phyloP scores from a whole-genome alignment of 495 filamentous ascomycete species.

The Trichoderma asperelloides region DNA sequence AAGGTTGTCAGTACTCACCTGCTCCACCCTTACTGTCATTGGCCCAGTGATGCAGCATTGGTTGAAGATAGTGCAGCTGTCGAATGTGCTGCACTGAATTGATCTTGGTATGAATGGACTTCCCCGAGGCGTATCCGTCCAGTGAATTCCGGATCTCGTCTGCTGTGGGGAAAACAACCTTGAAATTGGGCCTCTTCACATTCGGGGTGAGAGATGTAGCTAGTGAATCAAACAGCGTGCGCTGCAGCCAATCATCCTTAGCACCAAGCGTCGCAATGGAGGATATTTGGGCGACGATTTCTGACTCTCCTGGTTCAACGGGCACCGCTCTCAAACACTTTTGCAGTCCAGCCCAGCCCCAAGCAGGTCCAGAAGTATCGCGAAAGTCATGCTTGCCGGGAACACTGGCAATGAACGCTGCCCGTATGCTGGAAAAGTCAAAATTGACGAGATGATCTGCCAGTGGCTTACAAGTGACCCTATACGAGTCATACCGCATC shows the following conservation, averaged over 20 bases:
- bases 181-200: constrained; percentile 25
- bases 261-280: constrained; percentile 75
- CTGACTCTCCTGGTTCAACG: constrained; percentile 27
- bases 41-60: constrained; percentile 65
- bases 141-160: constrained; percentile 71
- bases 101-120: constrained; percentile 74
- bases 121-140: constrained; percentile 69
- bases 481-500: constrained; percentile 50
- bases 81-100: constrained; percentile 58
- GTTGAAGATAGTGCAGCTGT: constrained; percentile 66
- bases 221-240: constrained; percentile 52
- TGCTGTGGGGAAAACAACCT: constrained; percentile 72
- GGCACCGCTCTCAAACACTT: constrained; percentile 51
- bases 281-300: constrained; percentile 69
- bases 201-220: constrained; percentile 17
- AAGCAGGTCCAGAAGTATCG: constrained; percentile 41
- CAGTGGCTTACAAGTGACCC: constrained; percentile 39
- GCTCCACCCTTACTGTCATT: constrained; percentile 35
- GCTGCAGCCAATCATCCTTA: constrained; percentile 64
- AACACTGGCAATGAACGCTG: constrained; percentile 66
- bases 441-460: constrained; percentile 49
- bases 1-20: constrained; percentile 10
- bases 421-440: constrained; percentile 64
- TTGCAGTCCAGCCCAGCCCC: constrained; percentile 67
- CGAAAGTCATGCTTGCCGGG: constrained; percentile 55